These are phyloP conservation scores for Ophiocordyceps camponoti-floridani DNA, from an alignment of 2,329 filamentous ascomycete species.

Conservation along the genomic window DNA sequence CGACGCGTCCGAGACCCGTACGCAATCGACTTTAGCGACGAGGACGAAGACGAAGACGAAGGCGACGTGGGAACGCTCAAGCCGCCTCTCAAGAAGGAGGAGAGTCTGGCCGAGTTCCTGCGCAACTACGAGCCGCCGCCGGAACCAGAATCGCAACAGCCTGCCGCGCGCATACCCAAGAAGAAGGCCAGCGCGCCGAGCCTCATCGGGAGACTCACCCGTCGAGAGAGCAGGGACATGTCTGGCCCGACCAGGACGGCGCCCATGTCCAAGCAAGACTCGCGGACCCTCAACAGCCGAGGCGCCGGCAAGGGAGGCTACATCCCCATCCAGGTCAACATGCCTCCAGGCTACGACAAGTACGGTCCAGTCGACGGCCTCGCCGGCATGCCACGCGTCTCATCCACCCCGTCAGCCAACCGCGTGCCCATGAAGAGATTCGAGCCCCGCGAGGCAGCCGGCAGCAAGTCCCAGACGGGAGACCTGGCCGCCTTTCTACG, in stretches of 20 bases:
- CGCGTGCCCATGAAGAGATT: slow-evolving; percentile 38
- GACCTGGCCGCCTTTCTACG: slow-evolving; percentile 59
- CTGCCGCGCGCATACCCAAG: slow-evolving; percentile 23
- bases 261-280: slow-evolving; percentile 8
- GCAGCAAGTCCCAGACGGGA: slow-evolving; percentile 35
- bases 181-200: slow-evolving; percentile 48
- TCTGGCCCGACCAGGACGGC: slow-evolving; percentile 10
- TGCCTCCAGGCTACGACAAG: slow-evolving; percentile 26
- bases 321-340: slow-evolving; percentile 33
- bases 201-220: slow-evolving; percentile 40
- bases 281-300: slow-evolving; percentile 22
- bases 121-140: slow-evolving; percentile 49
- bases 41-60: slow-evolving; percentile 40
- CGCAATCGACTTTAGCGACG: slow-evolving; percentile 66
- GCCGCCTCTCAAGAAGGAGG: slow-evolving; percentile 30
- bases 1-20: slow-evolving; percentile 76
- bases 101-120: slow-evolving; percentile 58
- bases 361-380: slow-evolving; percentile 14
- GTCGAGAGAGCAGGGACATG: slow-evolving; percentile 10
- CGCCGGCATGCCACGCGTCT: slow-evolving; percentile 5
- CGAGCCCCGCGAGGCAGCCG: slow-evolving; percentile 34
- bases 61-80: slow-evolving; percentile 20
- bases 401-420: slow-evolving; percentile 12
- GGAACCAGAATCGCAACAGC: slow-evolving; percentile 17
- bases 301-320: slow-evolving; percentile 21